Evolutionary conservation across 768 basidiomycete genomes (phyloP).

Genomic region (Serendipita indica): DNA sequence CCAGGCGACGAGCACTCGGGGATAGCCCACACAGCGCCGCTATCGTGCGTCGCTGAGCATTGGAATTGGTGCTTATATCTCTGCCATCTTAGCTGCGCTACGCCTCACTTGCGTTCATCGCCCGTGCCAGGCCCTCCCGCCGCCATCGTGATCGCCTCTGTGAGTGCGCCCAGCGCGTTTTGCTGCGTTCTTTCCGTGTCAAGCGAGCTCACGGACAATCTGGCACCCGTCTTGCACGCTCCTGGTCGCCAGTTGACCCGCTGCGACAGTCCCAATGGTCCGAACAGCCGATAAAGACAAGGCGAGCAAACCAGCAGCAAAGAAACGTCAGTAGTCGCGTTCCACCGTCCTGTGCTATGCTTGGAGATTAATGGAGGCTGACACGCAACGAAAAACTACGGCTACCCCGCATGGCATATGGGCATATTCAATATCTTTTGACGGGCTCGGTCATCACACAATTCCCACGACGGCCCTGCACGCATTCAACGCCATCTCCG

Average conservation of each 20-base stretch:
- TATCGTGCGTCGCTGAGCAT: too few species aligned
- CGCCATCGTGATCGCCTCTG: too few species aligned
- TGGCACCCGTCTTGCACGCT: background rate
- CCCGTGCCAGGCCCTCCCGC: too few species aligned
- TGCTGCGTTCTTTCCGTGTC: background rate
- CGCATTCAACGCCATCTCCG: background rate
- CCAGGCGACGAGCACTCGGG: too few species aligned
- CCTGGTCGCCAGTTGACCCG: background rate
- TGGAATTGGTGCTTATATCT: too few species aligned
- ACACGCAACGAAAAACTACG: background rate
- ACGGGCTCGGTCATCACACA: too few species aligned
- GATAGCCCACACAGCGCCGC: too few species aligned
- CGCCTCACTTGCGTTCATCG: too few species aligned
- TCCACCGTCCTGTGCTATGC: background rate
- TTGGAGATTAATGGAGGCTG: background rate
- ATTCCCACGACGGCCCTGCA: background rate
- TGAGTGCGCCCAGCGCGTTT: too few species aligned
- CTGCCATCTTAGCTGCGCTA: too few species aligned
- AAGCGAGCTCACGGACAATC: background rate
- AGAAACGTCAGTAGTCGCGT: background rate
- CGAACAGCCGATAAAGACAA: background rate
- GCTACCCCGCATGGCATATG: background rate
- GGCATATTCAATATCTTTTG: too few species aligned
- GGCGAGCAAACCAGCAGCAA: constrained; percentile 4
- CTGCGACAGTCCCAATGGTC: background rate